Evolutionary conservation across 257 asterid species (phyloP), one percentile per base, ranked within the genome.

Genomic region (Anisodus tanguticus): DNA sequence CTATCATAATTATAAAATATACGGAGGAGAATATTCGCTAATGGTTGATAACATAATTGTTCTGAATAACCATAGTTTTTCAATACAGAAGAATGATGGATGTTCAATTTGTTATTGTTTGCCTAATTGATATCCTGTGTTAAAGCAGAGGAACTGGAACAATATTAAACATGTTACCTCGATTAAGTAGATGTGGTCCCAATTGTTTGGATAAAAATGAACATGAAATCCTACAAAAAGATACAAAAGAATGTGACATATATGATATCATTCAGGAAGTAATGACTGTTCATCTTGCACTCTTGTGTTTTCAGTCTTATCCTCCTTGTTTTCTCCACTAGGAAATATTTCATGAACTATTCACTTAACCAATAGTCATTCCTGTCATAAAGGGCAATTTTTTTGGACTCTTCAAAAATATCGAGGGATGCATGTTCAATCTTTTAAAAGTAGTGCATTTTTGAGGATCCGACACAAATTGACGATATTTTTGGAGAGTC

Each of bases 151-250:
- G 45, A 10, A 72, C 12, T 76, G 45, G 81, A 49, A 76, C 47
- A 76, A 26, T 26, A 53, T 76, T 26, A 13, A 54, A 26, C 17
- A 26, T 26, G 81, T 1, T 19, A 51, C 81, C 41, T 76, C 51
- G 45, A 76, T 76, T 82, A 55, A 47, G 19, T 43, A 16, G 13
- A 69, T 55, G 81, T 83, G 81, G 85, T 83, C 81, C 85, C 85
- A 41, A 70, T 83, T 83, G 41, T 70, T 70, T 26, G 64, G 63
- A 12, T 53, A 15, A 12, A 76, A 76, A 7, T 76, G 63, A 76
- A 76, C 81, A 76, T 6, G 63, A 76, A 22, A 76, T 51, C 6
- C 10, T 22, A 76, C 22, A 76, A 71, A 69, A 19, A 72, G 59
- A 47, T 9, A 1, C 6, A 70, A 68, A 68, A 68, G 77, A 68